A percentile compares a stretch with the other conserved stretches of the same genome.
phyloP scores from a whole-genome alignment of 345 rosid species.

The Moricandia moricandioides region DNA sequence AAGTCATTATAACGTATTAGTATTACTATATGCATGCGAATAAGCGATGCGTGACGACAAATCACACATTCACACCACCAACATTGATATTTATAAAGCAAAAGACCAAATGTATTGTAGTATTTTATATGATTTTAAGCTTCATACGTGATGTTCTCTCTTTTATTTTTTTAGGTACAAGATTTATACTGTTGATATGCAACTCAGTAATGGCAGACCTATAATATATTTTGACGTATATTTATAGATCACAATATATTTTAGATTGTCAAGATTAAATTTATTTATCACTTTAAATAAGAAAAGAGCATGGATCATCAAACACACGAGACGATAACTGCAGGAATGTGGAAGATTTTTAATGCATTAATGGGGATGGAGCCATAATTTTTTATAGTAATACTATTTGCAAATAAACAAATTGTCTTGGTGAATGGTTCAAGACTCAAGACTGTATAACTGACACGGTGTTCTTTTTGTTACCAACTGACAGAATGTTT shows the following conservation, averaged over 20 bases:
- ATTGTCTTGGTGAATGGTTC: background rate
- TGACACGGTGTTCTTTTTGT: conserved; percentile 17
- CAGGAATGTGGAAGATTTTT: too few relatives aligned
- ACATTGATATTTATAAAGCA: background rate
- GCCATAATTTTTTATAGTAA: too few relatives aligned
- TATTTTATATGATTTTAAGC: background rate
- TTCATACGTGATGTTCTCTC: conserved; percentile 7
- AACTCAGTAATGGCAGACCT: background rate
- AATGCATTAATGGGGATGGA: too few relatives aligned
- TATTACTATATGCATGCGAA: conserved; percentile 16
- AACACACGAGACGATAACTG: too few relatives aligned
- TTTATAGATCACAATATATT: background rate
- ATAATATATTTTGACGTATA: too few relatives aligned
- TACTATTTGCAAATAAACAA: conserved; percentile 11
- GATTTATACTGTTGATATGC: background rate
- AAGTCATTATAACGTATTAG: background rate
- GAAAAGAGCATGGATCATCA: too few relatives aligned
- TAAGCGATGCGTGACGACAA: conserved; percentile 14
- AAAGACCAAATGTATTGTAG: background rate
- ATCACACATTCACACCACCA: conserved; percentile 4
- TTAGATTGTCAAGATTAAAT: too few relatives aligned
- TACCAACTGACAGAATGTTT: conserved; percentile 27
- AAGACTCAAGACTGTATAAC: conserved; percentile 12
- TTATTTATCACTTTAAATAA: too few relatives aligned
- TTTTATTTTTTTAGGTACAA: background rate